These are phyloP conservation scores for Aschersonia sp. DNA, from an alignment of 2,329 filamentous ascomycete species.

Conservation along the genomic window DNA sequence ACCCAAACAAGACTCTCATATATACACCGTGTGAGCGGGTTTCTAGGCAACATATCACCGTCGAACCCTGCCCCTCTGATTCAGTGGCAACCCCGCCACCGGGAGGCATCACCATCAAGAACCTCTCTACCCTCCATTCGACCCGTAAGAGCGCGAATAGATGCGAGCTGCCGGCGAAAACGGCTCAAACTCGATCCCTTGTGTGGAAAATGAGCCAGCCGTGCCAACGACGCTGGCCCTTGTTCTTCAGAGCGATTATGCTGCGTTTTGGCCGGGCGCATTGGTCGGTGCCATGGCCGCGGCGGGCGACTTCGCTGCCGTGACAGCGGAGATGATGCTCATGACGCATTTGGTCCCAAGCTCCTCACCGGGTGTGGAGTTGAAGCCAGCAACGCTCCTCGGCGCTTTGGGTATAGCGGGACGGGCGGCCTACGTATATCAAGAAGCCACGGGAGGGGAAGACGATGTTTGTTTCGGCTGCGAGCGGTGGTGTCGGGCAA, in stretches of 20 bases:
- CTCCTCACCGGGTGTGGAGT: no score
- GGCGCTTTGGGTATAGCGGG: no score
- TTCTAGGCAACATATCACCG: neutral
- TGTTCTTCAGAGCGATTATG: no score
- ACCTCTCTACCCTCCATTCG: neutral
- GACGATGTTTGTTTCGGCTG: slow-evolving; percentile 64
- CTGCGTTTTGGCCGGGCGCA: no score
- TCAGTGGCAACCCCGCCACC: neutral
- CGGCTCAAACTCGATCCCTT: neutral
- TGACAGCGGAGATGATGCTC: no score
- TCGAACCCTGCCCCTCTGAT: neutral
- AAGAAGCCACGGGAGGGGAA: slow-evolving; percentile 37
- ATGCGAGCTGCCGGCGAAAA: neutral
- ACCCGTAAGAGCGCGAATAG: neutral
- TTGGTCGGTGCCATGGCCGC: no score
- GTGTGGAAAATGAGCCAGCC: neutral
- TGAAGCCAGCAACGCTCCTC: no score
- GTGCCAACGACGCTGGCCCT: no score
- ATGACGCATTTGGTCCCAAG: no score
- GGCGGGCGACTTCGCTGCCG: no score
- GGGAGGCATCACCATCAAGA: neutral
- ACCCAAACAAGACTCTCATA: neutral
- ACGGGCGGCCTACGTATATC: no score
- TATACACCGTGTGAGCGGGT: neutral
- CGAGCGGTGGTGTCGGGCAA: slow-evolving; percentile 64